phyloP scores from a whole-genome alignment of 2,329 filamentous ascomycete genomes.

The Parastagonospora nodorum region DNA sequence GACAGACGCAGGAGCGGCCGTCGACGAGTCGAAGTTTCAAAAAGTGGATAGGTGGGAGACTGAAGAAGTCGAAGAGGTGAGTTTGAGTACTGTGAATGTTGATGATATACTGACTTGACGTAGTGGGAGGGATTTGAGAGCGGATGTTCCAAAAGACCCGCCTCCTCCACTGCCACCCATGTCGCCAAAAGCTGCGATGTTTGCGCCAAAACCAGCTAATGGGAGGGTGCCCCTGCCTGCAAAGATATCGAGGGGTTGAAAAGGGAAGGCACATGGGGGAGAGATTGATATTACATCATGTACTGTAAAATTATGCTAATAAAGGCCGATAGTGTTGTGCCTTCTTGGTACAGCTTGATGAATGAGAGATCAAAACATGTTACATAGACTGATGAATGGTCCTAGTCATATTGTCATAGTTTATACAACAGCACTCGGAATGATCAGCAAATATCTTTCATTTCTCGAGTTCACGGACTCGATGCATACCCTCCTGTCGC shows the following conservation, averaged over 20 bases:
- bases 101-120: slow-evolving; percentile 12
- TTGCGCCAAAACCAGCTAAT: slow-evolving; percentile 16
- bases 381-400: too few relatives aligned
- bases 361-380: too few relatives aligned
- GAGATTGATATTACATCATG: too few relatives aligned
- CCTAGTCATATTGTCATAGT: too few relatives aligned
- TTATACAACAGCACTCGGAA: too few relatives aligned
- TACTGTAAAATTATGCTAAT: too few relatives aligned
- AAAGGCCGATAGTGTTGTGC: too few relatives aligned
- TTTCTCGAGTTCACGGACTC: neutral
- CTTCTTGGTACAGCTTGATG: too few relatives aligned
- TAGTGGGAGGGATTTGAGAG: slow-evolving; percentile 34
- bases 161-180: slow-evolving; percentile 35
- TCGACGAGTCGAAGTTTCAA: slow-evolving; percentile 37
- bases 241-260: too few relatives aligned
- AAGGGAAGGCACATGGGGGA: too few relatives aligned
- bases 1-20: slow-evolving; percentile 21
- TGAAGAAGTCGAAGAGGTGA: slow-evolving; percentile 39
- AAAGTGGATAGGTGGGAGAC: slow-evolving; percentile 38
- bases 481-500: slow-evolving; percentile 10
- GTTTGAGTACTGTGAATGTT: neutral
- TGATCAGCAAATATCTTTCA: too few relatives aligned
- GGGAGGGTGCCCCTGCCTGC: slow-evolving; percentile 14
- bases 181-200: slow-evolving; percentile 18
- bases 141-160: slow-evolving; percentile 16